Evolutionary conservation across 2,329 filamentous ascomycete species (phyloP), one percentile per base, ranked within the genome.

Genomic region (Zopfia rhizophila): DNA sequence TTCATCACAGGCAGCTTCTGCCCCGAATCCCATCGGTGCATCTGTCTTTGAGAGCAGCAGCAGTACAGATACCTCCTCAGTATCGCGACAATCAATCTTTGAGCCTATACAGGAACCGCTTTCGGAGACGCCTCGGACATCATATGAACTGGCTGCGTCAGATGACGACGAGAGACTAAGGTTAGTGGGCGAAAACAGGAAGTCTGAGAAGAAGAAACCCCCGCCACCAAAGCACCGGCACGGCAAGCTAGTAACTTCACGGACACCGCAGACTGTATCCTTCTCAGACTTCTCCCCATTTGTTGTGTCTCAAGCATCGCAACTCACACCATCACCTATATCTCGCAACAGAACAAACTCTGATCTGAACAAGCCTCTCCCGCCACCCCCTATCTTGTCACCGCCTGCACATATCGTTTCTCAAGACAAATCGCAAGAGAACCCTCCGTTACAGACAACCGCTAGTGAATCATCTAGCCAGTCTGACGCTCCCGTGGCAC

Each of bases 141-240:
- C 82, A 6, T 80, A 83, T 56, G 84, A 86, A 41, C 76, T 79
- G 50, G 79, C 79, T 3, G 75, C 76, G 8, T 73, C 75, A 2
- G 82, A 84, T 28, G 75, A 76, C 27, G 74, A 79, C 3, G 76
- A 81, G 40, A 73, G 43, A 12, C 49, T 56, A 30, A 53, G 51
- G 8, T 45, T 64, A 17, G 53, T 65, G 19, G 55, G 57, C 7
- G 61, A 65, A 36, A 63, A 35, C 48, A 65, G 14, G 55, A 65
- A 38, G 36, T 66, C 75, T 28, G 74, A 79, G 54, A 88, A 87
- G 64, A 85, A 83, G 70, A 83, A 83, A 53, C 87, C 88, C 11
- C 89, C 89, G 4, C 87, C 88, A 1, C 89, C 89, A 8, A 90
- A 82, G 63, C 91, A 88, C 38, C 84, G 89, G 42, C 89, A 92